phyloP scores from a whole-genome alignment of 208 protist genomes.

The Acanthamoeba castellanii region DNA sequence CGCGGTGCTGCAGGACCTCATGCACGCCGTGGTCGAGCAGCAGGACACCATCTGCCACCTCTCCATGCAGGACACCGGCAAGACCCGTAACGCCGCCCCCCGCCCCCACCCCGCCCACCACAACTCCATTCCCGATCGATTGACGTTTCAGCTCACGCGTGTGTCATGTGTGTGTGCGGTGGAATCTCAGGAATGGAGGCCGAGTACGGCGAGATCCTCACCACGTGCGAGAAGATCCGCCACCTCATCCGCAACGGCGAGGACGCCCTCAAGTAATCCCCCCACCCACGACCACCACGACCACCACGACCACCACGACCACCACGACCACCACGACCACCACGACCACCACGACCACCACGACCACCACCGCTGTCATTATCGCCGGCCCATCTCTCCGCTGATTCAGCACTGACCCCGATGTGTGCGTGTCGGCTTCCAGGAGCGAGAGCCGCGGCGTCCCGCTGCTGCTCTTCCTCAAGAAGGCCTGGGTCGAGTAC shows the following conservation, averaged over 20 bases:
- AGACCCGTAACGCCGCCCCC: slow-evolving; percentile 87
- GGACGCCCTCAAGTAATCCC: slow-evolving; percentile 91
- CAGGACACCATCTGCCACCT: slow-evolving; percentile 93
- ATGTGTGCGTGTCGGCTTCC: not conserved
- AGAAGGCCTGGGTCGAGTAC: slow-evolving; percentile 13
- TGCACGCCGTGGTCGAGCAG: slow-evolving; percentile 93
- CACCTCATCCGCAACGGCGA: slow-evolving; percentile 92
- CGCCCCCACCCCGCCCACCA: too few species aligned
- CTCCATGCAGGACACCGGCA: slow-evolving; percentile 93
- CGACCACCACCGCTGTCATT: too few species aligned
- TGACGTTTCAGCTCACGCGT: not conserved
- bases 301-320: too few species aligned
- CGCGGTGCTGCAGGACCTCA: slow-evolving; percentile 91
- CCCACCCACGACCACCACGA: too few species aligned
- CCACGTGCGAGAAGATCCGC: slow-evolving; percentile 94
- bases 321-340: too few species aligned
- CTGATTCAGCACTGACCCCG: too few species aligned
- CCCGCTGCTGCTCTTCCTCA: not conserved
- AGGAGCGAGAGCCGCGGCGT: slow-evolving; percentile 26
- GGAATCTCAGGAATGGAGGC: slow-evolving; percentile 88
- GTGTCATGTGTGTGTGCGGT: not conserved
- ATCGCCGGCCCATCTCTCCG: too few species aligned
- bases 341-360: too few species aligned
- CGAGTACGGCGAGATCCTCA: slow-evolving; percentile 93
- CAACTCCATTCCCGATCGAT: not conserved